Base-by-base conservation (phyloP, 148 eudicot genomes). In the Rhododendron williamsianum region DNA sequence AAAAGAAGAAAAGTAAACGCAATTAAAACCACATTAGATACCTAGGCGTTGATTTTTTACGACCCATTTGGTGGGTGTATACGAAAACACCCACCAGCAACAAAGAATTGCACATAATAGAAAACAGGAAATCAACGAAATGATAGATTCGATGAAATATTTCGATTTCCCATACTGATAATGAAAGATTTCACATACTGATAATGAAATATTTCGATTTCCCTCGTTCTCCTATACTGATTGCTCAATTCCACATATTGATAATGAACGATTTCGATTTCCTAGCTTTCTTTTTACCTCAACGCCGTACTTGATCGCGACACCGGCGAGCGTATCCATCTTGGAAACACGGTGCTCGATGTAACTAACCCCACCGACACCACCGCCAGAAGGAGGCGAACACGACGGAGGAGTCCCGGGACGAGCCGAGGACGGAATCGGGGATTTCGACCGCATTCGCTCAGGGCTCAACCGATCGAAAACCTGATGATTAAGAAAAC, bases 231-330 rank as follows among this genome's bases (percentile, higher is more conserved):
- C 23, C 21, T 0, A 21, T 58, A 58, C 9, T 58, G 65, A 58
- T 19, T 58, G 65, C 25, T 58, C 65, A 58, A 58, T 21, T 6
- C 13, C n/a, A 58, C 63, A 18, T 4, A 4, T 1, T 56, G 23
- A 16, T 16, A 18, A 63, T 33, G n/a, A 76, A 2, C 13, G 35
- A 11, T 33, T 13, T 23, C 7, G 9, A 19, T 45, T 48, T 30
- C 13, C 23, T 30, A 33, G 23, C 8, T 35, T 51, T 18, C 19
- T 41, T 33, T 36, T 33, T 89, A 95, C 98, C 98, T 94, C 98
- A 85, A 95, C 97, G 60, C 98, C 98, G 77, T 94, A 95, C 84
- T 93, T 92, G 78, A 95, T 95, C 4, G 98, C 98, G 52, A 95
- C 87, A 51, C 97, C 97, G 43, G 95, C 98, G 54, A 95, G 94